phyloP scores from a whole-genome alignment of 352 stramenopile genomes.

The Pseudoperonospora humuli region DNA sequence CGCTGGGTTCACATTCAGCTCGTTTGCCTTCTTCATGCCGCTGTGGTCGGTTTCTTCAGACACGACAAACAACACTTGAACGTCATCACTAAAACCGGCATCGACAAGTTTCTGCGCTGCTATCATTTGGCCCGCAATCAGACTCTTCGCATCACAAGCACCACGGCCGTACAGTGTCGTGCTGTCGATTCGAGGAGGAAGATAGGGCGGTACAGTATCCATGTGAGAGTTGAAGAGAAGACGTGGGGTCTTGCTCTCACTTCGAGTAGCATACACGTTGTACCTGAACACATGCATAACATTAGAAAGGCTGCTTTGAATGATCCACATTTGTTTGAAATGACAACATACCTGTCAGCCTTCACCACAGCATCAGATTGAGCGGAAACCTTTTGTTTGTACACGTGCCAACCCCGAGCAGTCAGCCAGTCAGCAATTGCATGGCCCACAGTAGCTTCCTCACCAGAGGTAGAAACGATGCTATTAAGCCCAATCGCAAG shows the following conservation, averaged over 20 bases:
- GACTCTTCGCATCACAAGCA: conserved; percentile 77
- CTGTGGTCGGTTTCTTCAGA: conserved; percentile 86
- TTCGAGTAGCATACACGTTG: conserved; percentile 69
- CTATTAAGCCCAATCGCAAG: conserved; percentile 65
- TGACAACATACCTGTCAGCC: conserved; percentile 33
- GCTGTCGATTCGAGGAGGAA: conserved; percentile 54
- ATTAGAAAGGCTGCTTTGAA: background rate
- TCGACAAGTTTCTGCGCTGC: conserved; percentile 62
- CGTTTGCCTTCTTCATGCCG: conserved; percentile 84
- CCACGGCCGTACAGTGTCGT: conserved; percentile 70
- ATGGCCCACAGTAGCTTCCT: conserved; percentile 65
- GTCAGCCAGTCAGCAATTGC: conserved; percentile 60
- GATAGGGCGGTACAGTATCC: conserved; percentile 71
- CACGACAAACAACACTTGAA: conserved; percentile 77
- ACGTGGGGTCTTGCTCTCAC: conserved; percentile 40
- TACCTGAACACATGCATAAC: conserved; percentile 25
- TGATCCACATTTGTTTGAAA: background rate
- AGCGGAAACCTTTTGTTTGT: conserved; percentile 62
- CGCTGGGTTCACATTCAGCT: conserved; percentile 52
- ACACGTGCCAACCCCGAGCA: conserved; percentile 57
- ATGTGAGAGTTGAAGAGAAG: conserved; percentile 86
- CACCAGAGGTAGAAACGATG: conserved; percentile 55
- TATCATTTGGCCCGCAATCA: conserved; percentile 78
- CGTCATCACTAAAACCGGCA: conserved; percentile 44
- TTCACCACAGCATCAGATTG: conserved; percentile 55